Percentiles rank a stretch among this genome's conserved stretches.
Conservation (phyloP, 768 basidiomycete genomes). For the Dendrothele bispora region DNA sequence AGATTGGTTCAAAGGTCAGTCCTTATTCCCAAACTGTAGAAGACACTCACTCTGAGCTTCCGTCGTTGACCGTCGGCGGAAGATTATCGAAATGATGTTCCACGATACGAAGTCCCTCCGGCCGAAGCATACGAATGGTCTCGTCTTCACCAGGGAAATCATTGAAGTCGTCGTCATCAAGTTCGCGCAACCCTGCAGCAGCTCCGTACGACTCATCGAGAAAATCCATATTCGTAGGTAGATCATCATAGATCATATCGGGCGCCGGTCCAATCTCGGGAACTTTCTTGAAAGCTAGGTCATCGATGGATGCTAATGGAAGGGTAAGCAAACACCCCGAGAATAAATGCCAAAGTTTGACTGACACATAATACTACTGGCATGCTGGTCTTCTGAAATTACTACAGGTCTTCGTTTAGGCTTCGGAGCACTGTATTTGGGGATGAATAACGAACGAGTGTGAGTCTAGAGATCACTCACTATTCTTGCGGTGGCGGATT, state of each 20-base stretch:
- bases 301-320: constrained; percentile 78
- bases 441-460: not conserved
- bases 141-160: constrained; percentile 64
- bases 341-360: not conserved
- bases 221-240: constrained; percentile 88
- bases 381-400: constrained; percentile 24
- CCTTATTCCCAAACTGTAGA: not conserved
- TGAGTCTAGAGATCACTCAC: constrained; percentile 14
- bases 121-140: constrained; percentile 76
- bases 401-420: constrained; percentile 29
- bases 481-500: constrained; percentile 29
- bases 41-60: constrained; percentile 44
- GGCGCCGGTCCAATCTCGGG: constrained; percentile 79
- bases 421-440: constrained; percentile 21
- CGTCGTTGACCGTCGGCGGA: constrained; percentile 51
- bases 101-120: constrained; percentile 61
- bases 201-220: constrained; percentile 81
- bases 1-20: constrained; percentile 10
- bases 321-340: not conserved
- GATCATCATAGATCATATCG: constrained; percentile 89
- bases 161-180: constrained; percentile 71
- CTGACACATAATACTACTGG: constrained; percentile 31
- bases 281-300: constrained; percentile 71
- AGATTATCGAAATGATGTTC: constrained; percentile 76
- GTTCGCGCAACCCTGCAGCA: constrained; percentile 72